Conservation (phyloP, 257 asterid genomes). For the Gardenia jasminoides region DNA sequence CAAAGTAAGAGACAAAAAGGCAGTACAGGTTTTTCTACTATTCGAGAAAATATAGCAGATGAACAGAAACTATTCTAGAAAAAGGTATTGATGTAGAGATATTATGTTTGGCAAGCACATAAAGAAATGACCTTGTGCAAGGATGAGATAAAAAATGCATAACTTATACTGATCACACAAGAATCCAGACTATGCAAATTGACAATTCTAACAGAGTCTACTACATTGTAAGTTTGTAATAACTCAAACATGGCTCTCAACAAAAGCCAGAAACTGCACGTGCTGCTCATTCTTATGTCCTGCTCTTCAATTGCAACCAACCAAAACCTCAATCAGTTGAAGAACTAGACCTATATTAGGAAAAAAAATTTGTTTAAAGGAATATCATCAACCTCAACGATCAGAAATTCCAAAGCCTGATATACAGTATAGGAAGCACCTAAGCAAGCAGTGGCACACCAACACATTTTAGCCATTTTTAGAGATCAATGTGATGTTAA, state of each 20-base stretch:
- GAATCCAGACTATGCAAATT: not conserved
- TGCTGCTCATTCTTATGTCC: not conserved
- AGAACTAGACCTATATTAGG: not conserved
- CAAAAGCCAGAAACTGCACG: not conserved
- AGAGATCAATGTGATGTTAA: not conserved
- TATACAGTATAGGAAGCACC: not conserved
- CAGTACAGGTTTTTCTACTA: not conserved
- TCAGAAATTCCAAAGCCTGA: no score
- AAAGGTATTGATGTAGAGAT: not conserved
- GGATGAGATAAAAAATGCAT: not conserved
- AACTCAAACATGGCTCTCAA: not conserved
- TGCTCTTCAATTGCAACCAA: not conserved
- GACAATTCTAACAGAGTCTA: not conserved
- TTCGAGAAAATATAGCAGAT: not conserved
- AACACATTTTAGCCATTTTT: not conserved
- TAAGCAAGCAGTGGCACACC: not conserved
- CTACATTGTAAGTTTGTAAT: not conserved
- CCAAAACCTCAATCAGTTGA: not conserved
- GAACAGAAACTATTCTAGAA: not conserved
- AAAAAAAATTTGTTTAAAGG: not conserved
- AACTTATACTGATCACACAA: not conserved
- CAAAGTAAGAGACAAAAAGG: not conserved
- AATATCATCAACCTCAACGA: not conserved
- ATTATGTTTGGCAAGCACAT: not conserved
- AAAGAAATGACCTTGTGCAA: not conserved